phyloP scores from a whole-genome alignment of 1,139 yeast species.

The Diutina pseudorugosa region DNA sequence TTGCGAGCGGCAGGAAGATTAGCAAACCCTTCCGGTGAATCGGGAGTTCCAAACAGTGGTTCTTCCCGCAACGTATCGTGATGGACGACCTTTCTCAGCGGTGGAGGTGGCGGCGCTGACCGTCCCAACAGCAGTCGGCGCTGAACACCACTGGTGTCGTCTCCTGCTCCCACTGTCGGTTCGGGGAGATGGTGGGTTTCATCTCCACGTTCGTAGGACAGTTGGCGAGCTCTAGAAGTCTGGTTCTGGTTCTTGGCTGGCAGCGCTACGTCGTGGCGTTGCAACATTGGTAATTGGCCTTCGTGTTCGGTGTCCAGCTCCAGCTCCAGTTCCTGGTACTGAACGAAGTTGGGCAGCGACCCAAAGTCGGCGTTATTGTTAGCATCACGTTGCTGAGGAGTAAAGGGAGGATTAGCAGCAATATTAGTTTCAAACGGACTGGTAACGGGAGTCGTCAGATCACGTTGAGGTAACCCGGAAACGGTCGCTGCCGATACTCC shows the following conservation, averaged over 20 bases:
- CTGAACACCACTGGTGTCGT: neutral
- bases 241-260: neutral
- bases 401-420: neutral
- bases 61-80: neutral
- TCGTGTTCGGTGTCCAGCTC: neutral
- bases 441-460: neutral
- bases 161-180: neutral
- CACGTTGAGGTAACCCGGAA: neutral
- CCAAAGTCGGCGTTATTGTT: neutral
- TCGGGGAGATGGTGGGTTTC: neutral
- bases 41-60: neutral
- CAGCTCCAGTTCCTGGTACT: constrained; percentile 1
- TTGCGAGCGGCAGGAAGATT: neutral
- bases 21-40: neutral
- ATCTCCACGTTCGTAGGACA: constrained; percentile 1
- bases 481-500: neutral
- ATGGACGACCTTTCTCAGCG: constrained; percentile 3
- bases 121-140: neutral
- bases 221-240: neutral
- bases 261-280: neutral
- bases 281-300: neutral
- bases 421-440: neutral
- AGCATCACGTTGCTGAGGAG: neutral
- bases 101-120: constrained; percentile 1
- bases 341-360: neutral